Evolutionary conservation across 2,329 filamentous ascomycete species (phyloP), one percentile per base, ranked within the genome.

Genomic region (Fusarium liriodendri): DNA sequence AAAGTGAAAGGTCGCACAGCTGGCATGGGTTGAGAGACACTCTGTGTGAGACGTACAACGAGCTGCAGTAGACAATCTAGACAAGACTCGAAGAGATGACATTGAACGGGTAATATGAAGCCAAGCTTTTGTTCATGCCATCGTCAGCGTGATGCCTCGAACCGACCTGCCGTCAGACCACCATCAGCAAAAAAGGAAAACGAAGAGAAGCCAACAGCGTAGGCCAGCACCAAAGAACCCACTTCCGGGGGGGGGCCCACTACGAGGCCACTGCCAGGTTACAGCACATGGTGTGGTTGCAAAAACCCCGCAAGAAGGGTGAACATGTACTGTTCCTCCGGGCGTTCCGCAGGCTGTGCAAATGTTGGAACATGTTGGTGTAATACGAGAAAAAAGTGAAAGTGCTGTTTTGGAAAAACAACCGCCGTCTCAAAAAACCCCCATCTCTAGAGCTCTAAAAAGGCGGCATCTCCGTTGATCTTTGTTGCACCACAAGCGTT

Each of bases 391-490:
- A 55, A 3, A 20, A 22, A 22, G 22, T 22, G n/a, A n/a, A n/a
- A n/a, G n/a, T 29, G 22, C 20, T 22, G 33, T 25, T 90, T 92
- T 72, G 93, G 98, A 84, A 92, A 92, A 16, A 45, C 29, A 54
- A 32, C 60, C 32, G 45, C 18, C 54, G 60, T 62, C 60, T 40
- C 60, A 50, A 32, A 32, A 40, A 54, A 3, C 9, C 54, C 29
- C 33, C 18, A 22, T 29, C 25, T 50, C 29, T 27, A 16, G 7
- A 25, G 13, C 20, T 32, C 27, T n/a, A 45, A 61, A 33, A 62
- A 27, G 45, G 47, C 60, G 50, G 52, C 50, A 33, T 58, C 62
- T 47, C 47, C 37, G 52, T 57, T 64, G 45, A 58, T 45, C 62
- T 58, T 47, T 35, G 29, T 40, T 52, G 52, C n/a, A 33, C 18